phyloP scores from a whole-genome alignment of 371 early-diverging fungal species.

The Mucor indicus region DNA sequence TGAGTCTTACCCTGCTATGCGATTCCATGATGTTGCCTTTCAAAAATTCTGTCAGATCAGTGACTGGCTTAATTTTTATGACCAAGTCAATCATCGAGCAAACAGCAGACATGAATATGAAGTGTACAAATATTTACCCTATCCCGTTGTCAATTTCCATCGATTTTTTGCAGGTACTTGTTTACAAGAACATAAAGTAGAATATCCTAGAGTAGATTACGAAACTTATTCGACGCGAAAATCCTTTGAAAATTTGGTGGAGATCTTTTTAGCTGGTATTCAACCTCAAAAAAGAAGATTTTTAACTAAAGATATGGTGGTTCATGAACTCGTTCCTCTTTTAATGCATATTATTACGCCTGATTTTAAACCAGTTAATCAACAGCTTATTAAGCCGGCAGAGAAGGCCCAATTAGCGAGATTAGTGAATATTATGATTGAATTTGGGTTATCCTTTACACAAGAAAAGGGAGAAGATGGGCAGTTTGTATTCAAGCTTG shows the following conservation, averaged over 20 bases:
- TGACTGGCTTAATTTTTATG: conserved; percentile 86
- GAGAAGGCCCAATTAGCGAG: conserved; percentile 62
- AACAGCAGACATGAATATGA: conserved; percentile 46
- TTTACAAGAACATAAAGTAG: conserved; percentile 59
- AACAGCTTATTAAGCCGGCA: conserved; percentile 69
- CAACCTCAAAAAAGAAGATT: conserved; percentile 46
- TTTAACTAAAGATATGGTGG: conserved; percentile 43
- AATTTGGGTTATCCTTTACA: conserved; percentile 70
- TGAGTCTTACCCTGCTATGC: conserved; percentile 82
- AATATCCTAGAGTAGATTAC: conserved; percentile 80
- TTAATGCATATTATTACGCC: conserved; percentile 79
- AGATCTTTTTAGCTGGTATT: conserved; percentile 51
- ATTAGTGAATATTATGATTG: conserved; percentile 71
- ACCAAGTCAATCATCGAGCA: conserved; percentile 56
- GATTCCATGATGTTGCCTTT: conserved; percentile 73
- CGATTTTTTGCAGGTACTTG: conserved; percentile 76
- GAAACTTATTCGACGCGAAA: conserved; percentile 56
- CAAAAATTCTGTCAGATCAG: conserved; percentile 58
- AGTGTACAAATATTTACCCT: conserved; percentile 70
- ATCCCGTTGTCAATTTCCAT: conserved; percentile 75
- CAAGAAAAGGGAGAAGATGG: conserved; percentile 73
- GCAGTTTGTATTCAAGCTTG: conserved; percentile 63
- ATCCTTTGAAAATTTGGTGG: conserved; percentile 56
- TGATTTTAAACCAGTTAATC: conserved; percentile 68
- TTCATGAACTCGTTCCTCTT: conserved; percentile 61